Base-by-base conservation (phyloP, 192 early-diverging fungal species). In the Entomortierella lignicola region DNA sequence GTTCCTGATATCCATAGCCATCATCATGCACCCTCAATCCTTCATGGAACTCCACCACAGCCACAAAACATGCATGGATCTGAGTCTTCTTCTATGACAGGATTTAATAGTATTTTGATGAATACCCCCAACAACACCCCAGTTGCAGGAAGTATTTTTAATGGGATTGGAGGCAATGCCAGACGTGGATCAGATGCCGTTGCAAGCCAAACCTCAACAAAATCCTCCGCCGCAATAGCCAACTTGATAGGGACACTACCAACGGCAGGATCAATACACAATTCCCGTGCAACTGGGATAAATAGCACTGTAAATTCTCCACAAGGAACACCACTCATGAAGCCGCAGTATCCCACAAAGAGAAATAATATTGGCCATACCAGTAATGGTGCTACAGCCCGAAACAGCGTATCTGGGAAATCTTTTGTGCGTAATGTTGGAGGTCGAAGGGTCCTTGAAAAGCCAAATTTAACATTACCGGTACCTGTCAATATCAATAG, bases 401-500 rank as follows among this genome's bases (percentile, higher is more conserved):
- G 75, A 5, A 32, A 79, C 13, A 41, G 55, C n/a, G 32, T 11
- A 7, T 18, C 52, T n/a, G 57, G 57, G 27, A 79, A 66, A 52
- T 4, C 51, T 4, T 47, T 55, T 8, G 51, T 79, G 12, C 56
- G 41, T 0, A 41, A 69, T 44, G 27, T 79, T 51, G 67, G 67
- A 26, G 66, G 69, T 20, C 42, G 67, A n/a, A 39, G 68, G 31
- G 53, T 75, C 1, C 43, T 82, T 8, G 81, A 81, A 20, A 37
- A 60, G 30, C 85, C 85, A 5, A 80, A 63, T 17, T 63, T 85
- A 20, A 89, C 83, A 7, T 58, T 89, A 0, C 83, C 77, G 10
- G 85, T 89, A 2, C 87, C 87, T 32, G 86, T 89, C 54, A 89
- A 89, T 67, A 85, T 87, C 30, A 89, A 89, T 44, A 69, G 83